phyloP scores from a whole-genome alignment of 306 rosid species.

The Cucumis sativus region DNA sequence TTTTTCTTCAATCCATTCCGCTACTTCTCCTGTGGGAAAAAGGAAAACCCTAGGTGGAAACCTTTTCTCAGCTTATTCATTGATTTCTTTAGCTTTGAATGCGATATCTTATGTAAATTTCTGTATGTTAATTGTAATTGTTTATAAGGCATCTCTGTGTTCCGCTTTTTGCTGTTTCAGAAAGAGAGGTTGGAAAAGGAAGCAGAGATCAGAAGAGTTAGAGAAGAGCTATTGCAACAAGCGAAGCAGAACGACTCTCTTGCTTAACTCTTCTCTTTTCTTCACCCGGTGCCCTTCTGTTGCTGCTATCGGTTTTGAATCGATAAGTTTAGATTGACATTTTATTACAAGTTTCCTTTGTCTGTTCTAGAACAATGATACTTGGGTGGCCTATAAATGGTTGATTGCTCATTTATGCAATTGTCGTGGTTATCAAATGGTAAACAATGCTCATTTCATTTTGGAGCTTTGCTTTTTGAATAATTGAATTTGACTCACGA shows the following conservation, averaged over 20 bases:
- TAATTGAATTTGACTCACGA: not conserved
- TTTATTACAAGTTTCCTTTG: not conserved
- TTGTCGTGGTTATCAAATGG: not conserved
- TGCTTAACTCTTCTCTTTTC: constrained; percentile 23
- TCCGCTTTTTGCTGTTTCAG: constrained; percentile 23
- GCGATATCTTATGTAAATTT: not conserved
- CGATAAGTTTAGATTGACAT: not conserved
- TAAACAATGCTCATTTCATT: not conserved
- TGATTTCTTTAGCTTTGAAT: not conserved
- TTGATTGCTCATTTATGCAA: not conserved
- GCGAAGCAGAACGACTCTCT: constrained; percentile 43
- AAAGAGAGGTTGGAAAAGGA: constrained; percentile 66
- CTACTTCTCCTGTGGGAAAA: not conserved
- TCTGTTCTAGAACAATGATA: not conserved
- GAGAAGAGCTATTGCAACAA: constrained; percentile 60
- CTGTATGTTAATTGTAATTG: too few relatives aligned
- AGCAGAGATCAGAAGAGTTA: constrained; percentile 72
- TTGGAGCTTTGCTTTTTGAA: not conserved
- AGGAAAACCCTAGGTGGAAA: not conserved
- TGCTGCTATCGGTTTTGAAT: not conserved
- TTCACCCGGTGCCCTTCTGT: constrained; percentile 9
- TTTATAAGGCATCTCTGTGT: not conserved
- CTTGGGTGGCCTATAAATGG: not conserved
- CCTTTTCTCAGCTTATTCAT: not conserved
- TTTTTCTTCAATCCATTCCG: not conserved